phyloP scores from a whole-genome alignment of 371 early-diverging fungal genomes.

The Syncephalis fuscata region DNA sequence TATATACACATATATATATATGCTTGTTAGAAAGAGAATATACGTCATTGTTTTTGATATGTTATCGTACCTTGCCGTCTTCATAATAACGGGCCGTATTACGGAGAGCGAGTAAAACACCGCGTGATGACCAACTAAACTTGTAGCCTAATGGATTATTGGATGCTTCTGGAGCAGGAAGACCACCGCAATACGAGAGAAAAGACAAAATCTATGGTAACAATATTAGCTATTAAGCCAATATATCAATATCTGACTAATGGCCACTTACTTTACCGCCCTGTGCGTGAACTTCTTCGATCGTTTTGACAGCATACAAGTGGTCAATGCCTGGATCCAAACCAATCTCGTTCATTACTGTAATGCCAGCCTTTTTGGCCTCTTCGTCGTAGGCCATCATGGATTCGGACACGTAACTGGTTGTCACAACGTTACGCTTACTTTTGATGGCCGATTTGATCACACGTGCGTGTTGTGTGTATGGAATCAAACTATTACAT shows the following conservation, averaged over 20 bases:
- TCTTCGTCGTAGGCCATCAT: constrained; percentile 68
- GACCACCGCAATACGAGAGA: constrained; percentile 94
- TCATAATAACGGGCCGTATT: constrained; percentile 80
- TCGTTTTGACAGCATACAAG: constrained; percentile 70
- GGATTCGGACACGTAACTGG: constrained; percentile 78
- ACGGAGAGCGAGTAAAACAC: constrained; percentile 86
- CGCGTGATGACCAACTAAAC: constrained; percentile 94
- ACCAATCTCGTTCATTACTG: constrained; percentile 85
- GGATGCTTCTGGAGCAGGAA: constrained; percentile 94
- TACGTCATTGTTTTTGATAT: constrained; percentile 1
- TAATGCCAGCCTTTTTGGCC: constrained; percentile 67
- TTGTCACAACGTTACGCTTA: constrained; percentile 78
- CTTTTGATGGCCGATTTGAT: constrained; percentile 65
- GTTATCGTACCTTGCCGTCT: constrained; percentile 50
- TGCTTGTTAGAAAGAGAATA: constrained; percentile 12
- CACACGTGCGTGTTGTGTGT: constrained; percentile 70
- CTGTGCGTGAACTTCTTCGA: constrained; percentile 69
- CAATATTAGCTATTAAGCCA: not conserved
- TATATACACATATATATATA: constrained; percentile 25
- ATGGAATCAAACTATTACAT: constrained; percentile 77
- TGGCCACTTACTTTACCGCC: constrained; percentile 72
- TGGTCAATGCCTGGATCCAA: constrained; percentile 93
- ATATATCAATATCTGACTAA: not conserved
- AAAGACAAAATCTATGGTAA: constrained; percentile 47
- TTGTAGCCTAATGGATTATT: constrained; percentile 98